Base-by-base conservation (phyloP, 139 green algal genomes). In the Trebouxia sp. region DNA sequence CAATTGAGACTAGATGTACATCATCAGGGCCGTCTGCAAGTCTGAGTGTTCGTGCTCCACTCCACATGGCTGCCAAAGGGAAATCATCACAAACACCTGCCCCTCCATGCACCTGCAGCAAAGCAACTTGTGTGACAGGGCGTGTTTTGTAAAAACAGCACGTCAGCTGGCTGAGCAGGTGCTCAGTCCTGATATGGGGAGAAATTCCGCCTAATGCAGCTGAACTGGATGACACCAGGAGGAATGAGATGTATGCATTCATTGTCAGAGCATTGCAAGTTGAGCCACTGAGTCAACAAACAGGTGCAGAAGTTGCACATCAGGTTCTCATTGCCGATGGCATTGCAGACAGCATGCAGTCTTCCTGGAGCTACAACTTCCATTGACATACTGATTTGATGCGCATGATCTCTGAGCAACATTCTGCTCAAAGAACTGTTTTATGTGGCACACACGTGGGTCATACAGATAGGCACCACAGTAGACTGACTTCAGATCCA, bases 11-110 rank as follows among this genome's bases (percentile, higher is more conserved):
- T 79, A 98, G 83, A 83, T 99, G 96, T 76, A 99, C 97, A 81
- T 98, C 93, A 62, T 99, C 97, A 1, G 97, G 97, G 0, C 97
- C 97, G 79, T 99, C 97, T 6, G 97, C 97, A 56, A 99, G 88
- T 22, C 97, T 88, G 66, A 99, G 93, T 11, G 97, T 98, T 41
- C 97, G 91, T 0, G 92, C 94, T 6, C 81, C 87, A 0, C 90
- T 90, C 86, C 87, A 99, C 56, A 98, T 88, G 56, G 88, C 81
- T 0, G 94, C 95, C 41, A 99, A 87, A 6, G 91, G 90, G 24
- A 88, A 90, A 82, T 98, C 96, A 37, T 92, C 79, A 80, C 85
- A 89, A 32, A 98, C 95, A 11, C 95, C 95, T 11, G 86, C 92
- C 1, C 87, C 95, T 66, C 95, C 95, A 65, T 97, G 90, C 74